Conservation (phyloP, 148 eudicot species). For the Chenopodium suecicum region DNA sequence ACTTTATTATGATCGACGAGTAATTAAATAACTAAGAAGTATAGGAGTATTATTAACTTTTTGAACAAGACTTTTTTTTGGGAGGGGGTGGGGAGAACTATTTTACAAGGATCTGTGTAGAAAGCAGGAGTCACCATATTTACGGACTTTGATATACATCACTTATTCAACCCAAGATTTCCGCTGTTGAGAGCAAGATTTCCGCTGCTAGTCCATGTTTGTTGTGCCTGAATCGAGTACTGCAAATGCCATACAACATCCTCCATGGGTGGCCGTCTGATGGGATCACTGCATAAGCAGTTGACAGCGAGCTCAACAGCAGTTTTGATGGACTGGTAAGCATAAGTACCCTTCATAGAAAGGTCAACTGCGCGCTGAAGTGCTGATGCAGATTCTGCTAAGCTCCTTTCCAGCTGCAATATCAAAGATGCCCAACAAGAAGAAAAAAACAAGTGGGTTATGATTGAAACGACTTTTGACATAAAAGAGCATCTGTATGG, state of each 20-base stretch:
- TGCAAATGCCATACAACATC: conserved; percentile 95
- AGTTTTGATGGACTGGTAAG: conserved; percentile 75
- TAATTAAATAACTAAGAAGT: neutral
- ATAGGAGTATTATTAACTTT: neutral
- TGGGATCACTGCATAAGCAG: conserved; percentile 61
- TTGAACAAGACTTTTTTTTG: neutral
- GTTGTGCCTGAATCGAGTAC: conserved; percentile 91
- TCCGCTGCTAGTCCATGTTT: conserved; percentile 90
- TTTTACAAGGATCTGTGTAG: conserved; percentile 9
- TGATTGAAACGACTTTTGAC: neutral
- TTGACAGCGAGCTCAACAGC: conserved; percentile 60
- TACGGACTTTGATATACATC: neutral
- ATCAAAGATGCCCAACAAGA: conserved; percentile 11
- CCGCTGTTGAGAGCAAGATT: conserved; percentile 60
- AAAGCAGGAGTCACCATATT: neutral
- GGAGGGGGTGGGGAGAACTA: neutral
- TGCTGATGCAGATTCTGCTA: conserved; percentile 72
- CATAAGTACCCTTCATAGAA: conserved; percentile 70
- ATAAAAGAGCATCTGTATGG: conserved; percentile 13
- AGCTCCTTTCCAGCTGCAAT: conserved; percentile 68
- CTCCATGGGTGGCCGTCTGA: conserved; percentile 70
- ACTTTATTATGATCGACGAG: neutral
- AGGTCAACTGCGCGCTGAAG: conserved; percentile 56
- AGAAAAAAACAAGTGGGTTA: neutral
- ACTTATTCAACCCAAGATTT: conserved; percentile 36